Evolutionary conservation across 805 yeast genomes (phyloP).

Genomic region (Ogataea populi-albae): DNA sequence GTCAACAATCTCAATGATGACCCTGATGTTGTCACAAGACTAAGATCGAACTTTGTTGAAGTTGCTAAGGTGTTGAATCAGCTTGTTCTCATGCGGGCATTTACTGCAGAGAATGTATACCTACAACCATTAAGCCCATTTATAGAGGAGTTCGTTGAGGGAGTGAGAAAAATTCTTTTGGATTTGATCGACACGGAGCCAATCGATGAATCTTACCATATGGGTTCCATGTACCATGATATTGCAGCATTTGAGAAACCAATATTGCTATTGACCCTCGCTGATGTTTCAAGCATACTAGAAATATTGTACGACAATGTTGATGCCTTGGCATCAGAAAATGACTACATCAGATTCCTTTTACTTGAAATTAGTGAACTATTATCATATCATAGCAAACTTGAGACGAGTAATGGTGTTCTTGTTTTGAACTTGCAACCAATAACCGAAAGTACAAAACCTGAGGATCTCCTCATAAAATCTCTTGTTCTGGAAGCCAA

Average conservation of each 20-base stretch:
- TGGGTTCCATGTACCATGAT: slow-evolving; percentile 63
- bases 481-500: slow-evolving; percentile 72
- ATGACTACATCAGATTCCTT: slow-evolving; percentile 40
- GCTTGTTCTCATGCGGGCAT: slow-evolving; percentile 64
- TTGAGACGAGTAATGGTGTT: slow-evolving; percentile 17
- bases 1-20: slow-evolving; percentile 23
- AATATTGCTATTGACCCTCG: slow-evolving; percentile 39
- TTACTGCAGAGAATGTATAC: slow-evolving; percentile 58
- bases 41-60: slow-evolving; percentile 50
- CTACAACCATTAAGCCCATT: slow-evolving; percentile 79
- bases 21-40: slow-evolving; percentile 23
- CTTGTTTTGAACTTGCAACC: slow-evolving; percentile 23
- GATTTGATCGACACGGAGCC: slow-evolving; percentile 52
- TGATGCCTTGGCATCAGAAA: slow-evolving; percentile 41
- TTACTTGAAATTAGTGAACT: slow-evolving; percentile 23
- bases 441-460: slow-evolving; percentile 32
- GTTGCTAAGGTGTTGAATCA: slow-evolving; percentile 62
- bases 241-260: slow-evolving; percentile 50
- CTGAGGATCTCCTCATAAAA: slow-evolving; percentile 37
- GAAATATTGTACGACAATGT: slow-evolving; percentile 41
- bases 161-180: slow-evolving; percentile 43
- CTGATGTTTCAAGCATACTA: slow-evolving; percentile 44
- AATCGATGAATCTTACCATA: slow-evolving; percentile 56
- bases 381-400: slow-evolving; percentile 16
- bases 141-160: slow-evolving; percentile 48